Conservation (phyloP, 805 yeast genomes). For the Hanseniaspora nectarophila region DNA sequence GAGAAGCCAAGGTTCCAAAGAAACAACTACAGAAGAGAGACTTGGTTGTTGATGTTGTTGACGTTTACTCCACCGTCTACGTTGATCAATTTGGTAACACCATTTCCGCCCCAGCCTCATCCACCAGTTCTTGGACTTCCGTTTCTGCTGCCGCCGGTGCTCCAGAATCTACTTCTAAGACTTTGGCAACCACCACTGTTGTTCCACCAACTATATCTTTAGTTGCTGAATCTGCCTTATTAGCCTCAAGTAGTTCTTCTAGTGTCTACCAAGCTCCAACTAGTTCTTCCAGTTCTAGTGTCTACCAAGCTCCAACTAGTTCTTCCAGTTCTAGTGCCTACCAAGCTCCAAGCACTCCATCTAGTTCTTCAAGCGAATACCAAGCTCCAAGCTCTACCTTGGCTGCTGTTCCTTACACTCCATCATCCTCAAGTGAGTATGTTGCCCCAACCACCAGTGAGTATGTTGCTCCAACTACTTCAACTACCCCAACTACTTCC, state of each 20-base stretch:
- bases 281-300: conserved; percentile 22
- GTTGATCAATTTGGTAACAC: conserved; percentile 46
- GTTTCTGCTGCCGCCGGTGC: conserved; percentile 23
- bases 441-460: conserved; percentile 13
- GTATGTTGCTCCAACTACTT: conserved; percentile 1
- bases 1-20: conserved; percentile 23
- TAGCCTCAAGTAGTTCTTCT: conserved; percentile 18
- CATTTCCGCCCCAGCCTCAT: conserved; percentile 21
- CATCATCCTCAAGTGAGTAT: conserved; percentile 19
- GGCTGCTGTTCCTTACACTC: conserved; percentile 21
- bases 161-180: conserved; percentile 18
- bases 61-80: conserved; percentile 67
- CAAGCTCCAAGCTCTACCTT: conserved; percentile 19
- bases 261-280: conserved; percentile 18
- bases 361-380: conserved; percentile 24
- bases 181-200: conserved; percentile 20
- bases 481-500: conserved; percentile 21
- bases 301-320: conserved; percentile 19
- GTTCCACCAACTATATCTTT: conserved; percentile 20
- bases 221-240: neutral
- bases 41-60: conserved; percentile 49
- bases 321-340: conserved; percentile 20
- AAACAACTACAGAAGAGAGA: conserved; percentile 48
- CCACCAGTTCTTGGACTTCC: conserved; percentile 17
- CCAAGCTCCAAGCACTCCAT: conserved; percentile 14